Percentiles rank a stretch among this genome's conserved stretches.
These are phyloP conservation scores for Zygosaccharomyces siamensis DNA, from an alignment of 805 yeast species.

Conservation along the genomic window DNA sequence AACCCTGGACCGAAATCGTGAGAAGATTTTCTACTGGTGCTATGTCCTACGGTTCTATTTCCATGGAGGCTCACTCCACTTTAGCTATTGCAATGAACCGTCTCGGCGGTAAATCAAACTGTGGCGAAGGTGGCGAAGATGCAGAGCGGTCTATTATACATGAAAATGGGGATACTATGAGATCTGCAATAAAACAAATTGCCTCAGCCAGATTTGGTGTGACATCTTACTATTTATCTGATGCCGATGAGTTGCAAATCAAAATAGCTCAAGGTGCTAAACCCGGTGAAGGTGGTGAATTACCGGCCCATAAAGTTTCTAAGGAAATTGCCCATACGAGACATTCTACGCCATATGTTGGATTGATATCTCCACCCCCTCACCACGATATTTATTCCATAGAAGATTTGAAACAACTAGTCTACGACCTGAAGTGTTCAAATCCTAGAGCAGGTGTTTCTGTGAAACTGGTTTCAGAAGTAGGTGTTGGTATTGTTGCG, in stretches of 20 bases:
- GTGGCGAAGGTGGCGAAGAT: conserved; percentile 99
- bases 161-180: conserved; percentile 93
- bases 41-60: conserved; percentile 97
- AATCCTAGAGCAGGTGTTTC: conserved; percentile 97
- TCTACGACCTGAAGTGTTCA: conserved; percentile 92
- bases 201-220: conserved; percentile 99
- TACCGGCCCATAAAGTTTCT: conserved; percentile 91
- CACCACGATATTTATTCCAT: conserved; percentile 98
- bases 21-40: conserved; percentile 99
- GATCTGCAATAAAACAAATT: conserved; percentile 97
- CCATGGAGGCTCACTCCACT: conserved; percentile 97
- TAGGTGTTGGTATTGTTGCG: conserved; percentile 98
- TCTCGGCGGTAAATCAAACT: conserved; percentile 94
- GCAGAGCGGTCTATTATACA: conserved; percentile 77
- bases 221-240: conserved; percentile 87
- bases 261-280: conserved; percentile 99
- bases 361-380: conserved; percentile 96
- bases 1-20: conserved; percentile 99
- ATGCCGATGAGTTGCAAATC: conserved; percentile 95
- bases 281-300: conserved; percentile 99
- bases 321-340: conserved; percentile 87
- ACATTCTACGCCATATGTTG: conserved; percentile 95
- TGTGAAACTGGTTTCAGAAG: conserved; percentile 94
- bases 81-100: conserved; percentile 98
- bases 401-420: conserved; percentile 94